Evolutionary conservation across 2,329 filamentous ascomycete species (phyloP), one percentile per base, ranked within the genome.

Genomic region (Madurella fahalii): DNA sequence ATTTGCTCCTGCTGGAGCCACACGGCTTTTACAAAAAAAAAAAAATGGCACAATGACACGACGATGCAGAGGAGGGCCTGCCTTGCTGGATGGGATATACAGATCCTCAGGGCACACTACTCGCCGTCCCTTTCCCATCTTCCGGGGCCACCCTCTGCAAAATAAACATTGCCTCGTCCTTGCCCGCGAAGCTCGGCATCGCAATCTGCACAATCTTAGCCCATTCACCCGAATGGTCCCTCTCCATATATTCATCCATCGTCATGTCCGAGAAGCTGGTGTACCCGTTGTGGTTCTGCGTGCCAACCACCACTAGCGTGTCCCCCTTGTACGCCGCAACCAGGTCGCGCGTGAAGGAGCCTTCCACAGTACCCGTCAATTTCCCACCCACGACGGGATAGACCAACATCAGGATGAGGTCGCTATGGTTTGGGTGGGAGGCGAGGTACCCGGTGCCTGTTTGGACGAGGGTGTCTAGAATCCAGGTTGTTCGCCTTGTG

Each of bases 221-320:
- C 79, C 84, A 90, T 1, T 52, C 39, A 2, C 73, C 74, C 25
- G 65, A 67, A 61, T 81, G 77, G 64, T 85, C 79, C 46, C 68
- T 71, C 56, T 71, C 77, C 72, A 90, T 83, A 73, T 83, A 90
- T 64, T 84, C 77, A 62, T 85, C 84, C 67, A 89, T 82, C 20
- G 79, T 83, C 68, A 79, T 72, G 60, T 78, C 74, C 51, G 74
- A 77, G 67, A 90, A 90, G 0, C 79, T 84, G 0, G 87, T 91
- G 66, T 88, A 90, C 2, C 87, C 85, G 67, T 89, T 90, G 17
- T 71, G 70, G 66, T 90, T 90, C 71, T 90, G 86, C 18, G 87
- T 89, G 17, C 87, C 87, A 1, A 86, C 86, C 13, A 88, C 82
- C n/a, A 86, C 81, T 48, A 90, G 75, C 3, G 78, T 83, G 63